Evolutionary conservation across 177 flowering plant genomes (phyloP), one percentile per base, ranked within the genome.

Genomic region (Vitis hybrid): DNA sequence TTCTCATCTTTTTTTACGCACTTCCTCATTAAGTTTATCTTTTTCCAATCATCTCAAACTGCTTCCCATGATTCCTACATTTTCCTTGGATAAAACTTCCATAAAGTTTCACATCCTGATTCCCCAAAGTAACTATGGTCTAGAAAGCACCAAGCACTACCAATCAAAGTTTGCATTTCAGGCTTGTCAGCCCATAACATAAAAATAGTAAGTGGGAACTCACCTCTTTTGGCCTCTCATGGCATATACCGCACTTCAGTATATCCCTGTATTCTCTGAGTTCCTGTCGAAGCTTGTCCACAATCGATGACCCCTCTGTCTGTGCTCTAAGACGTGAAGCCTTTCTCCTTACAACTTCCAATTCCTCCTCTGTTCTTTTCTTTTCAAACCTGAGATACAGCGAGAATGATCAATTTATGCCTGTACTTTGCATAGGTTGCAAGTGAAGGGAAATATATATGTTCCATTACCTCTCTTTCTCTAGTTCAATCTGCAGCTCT

Each of bases 191-290:
- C 45, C 45, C 45, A 5, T 33, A 33, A 33, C 5, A 33, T 33
- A 33, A 33, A 33, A 33, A 33, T 33, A 33, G 5, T 10, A 16
- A 55, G 13, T 19, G 45, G 48, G 61, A 2, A 15, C 51, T 59
- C 86, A 96, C 99, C 99, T 96, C 96, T 75, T 96, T 96, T 16
- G 89, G 87, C 73, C 92, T 85, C 49, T 94, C 98, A 77, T 67
- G 88, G 87, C 99, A 96, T 69, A 89, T 21, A 65, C 84, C 82
- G 78, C 99, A 96, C 82, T 92, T 94, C 6, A 96, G 82, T 67
- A 96, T 88, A 66, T 90, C 97, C 77, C 74, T 82, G 82, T 90
- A 96, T 70, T 89, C 97, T 58, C 71, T 74, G 19, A 91, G 87
- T 82, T 94, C 98, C 69, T 83, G 80, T 58, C 77, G 87, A 75